Conservation (phyloP, 208 protist species). For the Acanthamoeba royreba region DNA sequence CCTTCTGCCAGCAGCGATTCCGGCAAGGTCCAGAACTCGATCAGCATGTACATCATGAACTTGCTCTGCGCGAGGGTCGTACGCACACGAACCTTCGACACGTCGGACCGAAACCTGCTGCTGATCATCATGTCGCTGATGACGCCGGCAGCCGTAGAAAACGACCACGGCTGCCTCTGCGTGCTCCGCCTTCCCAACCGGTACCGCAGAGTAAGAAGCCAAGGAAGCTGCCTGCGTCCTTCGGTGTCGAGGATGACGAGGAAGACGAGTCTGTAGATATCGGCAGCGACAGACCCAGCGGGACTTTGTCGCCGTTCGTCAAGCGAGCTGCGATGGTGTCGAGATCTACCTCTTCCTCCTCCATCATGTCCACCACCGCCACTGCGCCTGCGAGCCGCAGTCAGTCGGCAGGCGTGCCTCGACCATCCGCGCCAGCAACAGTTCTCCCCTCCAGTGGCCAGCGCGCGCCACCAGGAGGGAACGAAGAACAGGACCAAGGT, state of each 20-base stretch:
- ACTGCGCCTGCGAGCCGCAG: no score
- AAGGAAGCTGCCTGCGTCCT: not conserved
- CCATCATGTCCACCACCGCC: no score
- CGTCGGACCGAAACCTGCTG: no score
- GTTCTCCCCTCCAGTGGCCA: no score
- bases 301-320: not conserved
- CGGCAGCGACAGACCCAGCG: no score
- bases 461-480: not conserved
- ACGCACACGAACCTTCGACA: not conserved
- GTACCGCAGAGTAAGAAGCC: not conserved
- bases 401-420: not conserved
- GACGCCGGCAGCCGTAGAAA: not conserved
- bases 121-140: not conserved
- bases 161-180: not conserved
- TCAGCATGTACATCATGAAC: not conserved
- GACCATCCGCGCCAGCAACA: not conserved
- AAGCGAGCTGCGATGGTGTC: no score
- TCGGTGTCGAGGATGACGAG: not conserved
- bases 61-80: not conserved
- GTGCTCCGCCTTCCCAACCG: not conserved
- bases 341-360: no score
- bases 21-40: not conserved
- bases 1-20: slow-evolving; percentile 1
- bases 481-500: not conserved
- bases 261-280: no score